These are phyloP conservation scores for Vitellaria paradoxa DNA, from an alignment of 179 eudicot species.

Conservation along the genomic window DNA sequence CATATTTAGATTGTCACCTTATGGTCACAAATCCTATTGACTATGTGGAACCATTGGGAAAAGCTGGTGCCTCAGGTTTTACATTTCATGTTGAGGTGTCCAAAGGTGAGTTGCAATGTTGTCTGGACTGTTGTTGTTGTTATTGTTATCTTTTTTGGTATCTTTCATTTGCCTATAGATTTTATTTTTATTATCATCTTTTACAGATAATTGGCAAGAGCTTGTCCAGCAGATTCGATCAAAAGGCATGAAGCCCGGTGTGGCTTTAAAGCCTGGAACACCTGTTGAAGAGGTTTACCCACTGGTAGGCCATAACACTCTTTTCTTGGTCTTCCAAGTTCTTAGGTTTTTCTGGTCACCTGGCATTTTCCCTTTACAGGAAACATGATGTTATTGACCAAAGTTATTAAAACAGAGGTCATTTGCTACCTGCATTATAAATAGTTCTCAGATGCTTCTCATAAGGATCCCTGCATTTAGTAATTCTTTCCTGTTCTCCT, in stretches of 20 bases:
- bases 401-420: background rate
- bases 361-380: background rate
- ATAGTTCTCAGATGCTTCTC: background rate
- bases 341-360: background rate
- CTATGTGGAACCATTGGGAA: constrained; percentile 87
- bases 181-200: background rate
- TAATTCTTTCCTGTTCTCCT: constrained; percentile 13
- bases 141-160: background rate
- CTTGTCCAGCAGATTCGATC: constrained; percentile 65
- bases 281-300: constrained; percentile 91
- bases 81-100: constrained; percentile 93
- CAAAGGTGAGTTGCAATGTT: constrained; percentile 55
- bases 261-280: constrained; percentile 87
- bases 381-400: background rate
- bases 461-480: background rate
- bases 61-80: constrained; percentile 99
- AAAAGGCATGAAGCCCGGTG: constrained; percentile 90
- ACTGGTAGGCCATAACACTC: constrained; percentile 42
- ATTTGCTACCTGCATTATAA: background rate
- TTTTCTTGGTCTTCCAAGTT: constrained; percentile 10
- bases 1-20: constrained; percentile 96
- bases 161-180: too few relatives aligned
- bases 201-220: constrained; percentile 88
- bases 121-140: constrained; percentile 9
- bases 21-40: constrained; percentile 97